Base-by-base conservation (phyloP, 345 rosid genomes). In the Acer campestre region DNA sequence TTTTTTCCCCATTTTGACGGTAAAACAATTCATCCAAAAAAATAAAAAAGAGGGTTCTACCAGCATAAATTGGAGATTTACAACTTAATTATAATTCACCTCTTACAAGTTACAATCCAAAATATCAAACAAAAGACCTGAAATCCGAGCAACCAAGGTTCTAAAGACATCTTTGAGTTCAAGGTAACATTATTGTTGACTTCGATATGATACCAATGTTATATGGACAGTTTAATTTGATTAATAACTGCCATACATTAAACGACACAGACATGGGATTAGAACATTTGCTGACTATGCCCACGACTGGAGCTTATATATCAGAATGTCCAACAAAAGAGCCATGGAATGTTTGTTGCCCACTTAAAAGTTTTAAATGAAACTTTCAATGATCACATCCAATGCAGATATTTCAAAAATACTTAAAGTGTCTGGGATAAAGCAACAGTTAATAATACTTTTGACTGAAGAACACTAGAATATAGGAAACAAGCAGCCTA, bases 81-180 rank as follows among this genome's bases (percentile, higher is more conserved):
- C 68, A 75, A 68, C 66, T 69, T 59, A 80, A 69, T 62, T 73
- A 48, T 56, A 49, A 13, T 79, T 68, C 40, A 48, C 63, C 63
- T 73, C 61, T 64, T 63, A 58, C 61, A 68, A 73, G 58, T 68
- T 22, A 22, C 74, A 25, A 68, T 69, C 68, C 62, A 65, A 82
- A 42, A 78, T 56, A 66, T 42, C 49, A 6, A 51, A 66, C 12
- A 7, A 70, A 67, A 16, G 68, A 71, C 58, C 49, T 38, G 11
- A 66, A 16, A 66, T 40, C 40, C 23, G 16, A 14, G 55, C 25
- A 44, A 42, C 22, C 68, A 0, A 72, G 35, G 65, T 31, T 51
- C 72, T 29, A 62, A 16, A 40, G 22, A 20, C 23, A 4, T n/a
- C 3, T 18, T 74, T 27, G 46, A 46, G 46, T 35, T 51, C 66